Base-by-base conservation (phyloP, 169 alveolate species). In the Neospora caninum region DNA sequence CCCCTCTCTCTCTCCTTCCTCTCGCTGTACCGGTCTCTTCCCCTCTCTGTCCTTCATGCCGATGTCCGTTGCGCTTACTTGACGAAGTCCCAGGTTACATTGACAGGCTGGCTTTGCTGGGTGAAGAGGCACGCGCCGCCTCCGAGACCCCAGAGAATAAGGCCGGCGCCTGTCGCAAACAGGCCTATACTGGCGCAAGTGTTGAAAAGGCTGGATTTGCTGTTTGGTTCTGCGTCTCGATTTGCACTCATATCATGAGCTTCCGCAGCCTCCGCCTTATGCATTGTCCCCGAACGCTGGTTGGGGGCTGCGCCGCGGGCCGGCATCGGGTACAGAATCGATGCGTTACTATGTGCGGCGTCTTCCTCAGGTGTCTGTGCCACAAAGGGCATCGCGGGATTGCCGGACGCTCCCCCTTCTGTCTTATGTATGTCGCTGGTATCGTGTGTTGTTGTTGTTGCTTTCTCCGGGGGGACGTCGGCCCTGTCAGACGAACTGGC, bases 51-150 rank as follows among this genome's bases (percentile, higher is more conserved):
- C 58, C 22, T 49, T 4, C 22, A 13, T 49, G 4, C 13, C 58
- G 58, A 4, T 4, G 58, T 7, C 13, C 58, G 4, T 49, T 49
- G 4, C 73, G 67, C 89, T 42, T 20, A 82, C 89, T 82, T 82
- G 58, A 82, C 36, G 64, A 82, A 82, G 38, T 82, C 64, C 89
- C 89, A 82, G 25, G 89, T 42, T 0, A 42, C 67, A 31, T 9
- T 22, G 31, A 25, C 43, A 34, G 89, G 67, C 64, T 82, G 54
- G 10, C 43, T 82, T 0, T 82, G 36, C 0, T 31, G 89, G 9
- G 86, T n/a, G 86, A 82, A 7, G 36, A 82, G 89, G 22, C n/a
- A 82, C 10, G 41, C 67, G 89, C 89, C 89, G 16, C 89, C 89
- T 22, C 89, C 54, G 34, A 82, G 64, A 16, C 69, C 89, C 54